Evolutionary conservation across 495 filamentous ascomycete species (phyloP), one percentile per base, ranked within the genome.

Genomic region (Penicillium antarcticum): DNA sequence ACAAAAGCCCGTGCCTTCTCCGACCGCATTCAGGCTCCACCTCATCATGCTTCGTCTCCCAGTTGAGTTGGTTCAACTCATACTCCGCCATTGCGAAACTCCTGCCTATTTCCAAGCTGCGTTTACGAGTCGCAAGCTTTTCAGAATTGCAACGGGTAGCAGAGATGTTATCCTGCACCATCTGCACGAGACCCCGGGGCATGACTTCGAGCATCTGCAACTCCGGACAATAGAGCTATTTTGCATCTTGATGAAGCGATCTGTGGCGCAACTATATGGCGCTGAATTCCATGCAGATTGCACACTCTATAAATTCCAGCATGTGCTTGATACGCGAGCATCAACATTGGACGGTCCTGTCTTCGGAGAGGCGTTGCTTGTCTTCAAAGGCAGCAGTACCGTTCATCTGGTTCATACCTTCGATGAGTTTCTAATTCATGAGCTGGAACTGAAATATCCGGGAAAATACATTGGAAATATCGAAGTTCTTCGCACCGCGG

Each of bases 91-190:
- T n/a, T 66, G 65, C 29, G 66, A 62, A 11, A 62, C 67, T 0
- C 51, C 68, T 5, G 45, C 62, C 5, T 77, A 66, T 37, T 47
- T 75, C 17, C 69, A 77, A 35, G 54, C 58, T 4, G 62, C 72
- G 5, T 56, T 65, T 26, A 53, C 59, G 38, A 71, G 66, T 42
- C 68, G 57, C 13, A 43, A 53, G 45, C 79, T 96, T n/a, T 90
- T 94, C 79, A 88, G 89, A 75, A 76, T 95, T 57, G 91, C 92
- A 46, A 88, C 88, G 13, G 88, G 81, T 61, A 95, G 87, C 33
- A 64, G 69, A 10, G 60, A 69, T 37, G 55, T 69, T 3, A 53
- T 74, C 12, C 11, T 69, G 4, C 54, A 65, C 38, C 73, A 73
- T 37, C 48, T 77, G n/a, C 23, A 40, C 26, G 49, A 62, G n/a